Percentiles rank a stretch among this genome's conserved stretches.
phyloP scores from a whole-genome alignment of 1,139 yeast genomes.

The Sugiyamaella pinicola region DNA sequence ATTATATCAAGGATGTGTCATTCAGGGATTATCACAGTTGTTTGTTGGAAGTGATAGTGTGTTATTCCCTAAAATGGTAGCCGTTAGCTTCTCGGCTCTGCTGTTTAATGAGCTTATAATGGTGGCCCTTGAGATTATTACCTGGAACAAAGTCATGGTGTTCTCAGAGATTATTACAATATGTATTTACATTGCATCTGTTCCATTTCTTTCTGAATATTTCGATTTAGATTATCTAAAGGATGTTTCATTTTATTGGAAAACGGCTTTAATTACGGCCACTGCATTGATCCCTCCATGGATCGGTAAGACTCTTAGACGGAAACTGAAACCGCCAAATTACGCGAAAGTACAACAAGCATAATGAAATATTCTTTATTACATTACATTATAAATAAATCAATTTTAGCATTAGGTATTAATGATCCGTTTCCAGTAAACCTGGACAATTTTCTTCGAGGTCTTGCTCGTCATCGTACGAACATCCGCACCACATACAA shows the following conservation, averaged over 20 bases:
- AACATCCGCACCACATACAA: constrained; percentile 54
- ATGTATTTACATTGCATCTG: constrained; percentile 64
- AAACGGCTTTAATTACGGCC: constrained; percentile 60
- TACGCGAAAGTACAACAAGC: constrained; percentile 95
- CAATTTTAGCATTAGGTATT: constrained; percentile 8
- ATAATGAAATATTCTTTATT: constrained; percentile 23
- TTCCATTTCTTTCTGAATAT: constrained; percentile 84
- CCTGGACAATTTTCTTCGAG: constrained; percentile 53
- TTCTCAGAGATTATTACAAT: constrained; percentile 72
- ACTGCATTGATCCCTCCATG: constrained; percentile 88
- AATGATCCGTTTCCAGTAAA: constrained; percentile 46
- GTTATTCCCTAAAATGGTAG: constrained; percentile 74
- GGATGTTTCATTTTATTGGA: constrained; percentile 64
- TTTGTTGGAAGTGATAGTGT: constrained; percentile 63
- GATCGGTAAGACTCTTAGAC: constrained; percentile 72
- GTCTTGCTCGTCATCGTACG: constrained; percentile 45
- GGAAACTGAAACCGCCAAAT: constrained; percentile 86
- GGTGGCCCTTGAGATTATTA: constrained; percentile 91
- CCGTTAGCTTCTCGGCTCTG: constrained; percentile 78
- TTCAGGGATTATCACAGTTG: constrained; percentile 77
- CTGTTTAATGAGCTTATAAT: constrained; percentile 83
- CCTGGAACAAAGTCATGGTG: constrained; percentile 83
- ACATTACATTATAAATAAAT: constrained; percentile 1
- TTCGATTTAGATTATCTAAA: constrained; percentile 69
- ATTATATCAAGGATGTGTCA: constrained; percentile 76